Evolutionary conservation across 257 asterid genomes (phyloP), one percentile per base, ranked within the genome.

Genomic region (Plantago ovata): DNA sequence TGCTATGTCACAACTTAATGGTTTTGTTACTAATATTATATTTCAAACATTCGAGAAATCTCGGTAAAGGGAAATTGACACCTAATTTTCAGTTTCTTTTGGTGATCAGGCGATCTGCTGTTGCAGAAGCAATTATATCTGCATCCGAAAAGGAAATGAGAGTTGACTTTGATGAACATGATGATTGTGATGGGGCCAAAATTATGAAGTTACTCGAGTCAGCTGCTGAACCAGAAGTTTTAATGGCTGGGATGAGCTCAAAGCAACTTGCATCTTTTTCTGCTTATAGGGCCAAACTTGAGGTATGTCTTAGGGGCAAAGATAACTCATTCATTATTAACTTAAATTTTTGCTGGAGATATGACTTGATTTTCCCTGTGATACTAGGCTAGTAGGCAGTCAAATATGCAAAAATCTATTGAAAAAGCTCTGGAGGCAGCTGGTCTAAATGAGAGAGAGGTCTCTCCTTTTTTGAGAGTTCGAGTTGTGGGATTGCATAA

Each of bases 161-260:
- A 19, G 64, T 77, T 66, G 66, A 72, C 56, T 57, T 69, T 47
- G 75, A 67, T 38, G 63, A 72, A 64, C 92, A 72, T 72, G 65
- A 64, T 69, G 95, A 84, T 63, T 67, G 78, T 75, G 95, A 82
- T 77, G 99, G 98, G 65, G 99, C 99, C 71, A 82, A 81, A 74
- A 76, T 93, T 63, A 78, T 84, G 80, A 89, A 75, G 81, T 68
- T 93, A 58, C 96, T 93, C n/a, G 99, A 93, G 84, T 77, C 90
- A 60, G 73, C 96, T 69, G 99, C 99, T 61, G 97, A 93, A 67
- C 97, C 99, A 38, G 97, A 93, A 70, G 55, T 93, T 67, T 69
- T 93, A 72, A 89, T 93, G 99, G 99, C 97, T 20, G 99, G 88
- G 68, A 89, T 93, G 97, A 86, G 85, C 73, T 75, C 94, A 18